Evolutionary conservation across 2,329 filamentous ascomycete species (phyloP), one percentile per base, ranked within the genome.

Genomic region (Fusarium stilboides): DNA sequence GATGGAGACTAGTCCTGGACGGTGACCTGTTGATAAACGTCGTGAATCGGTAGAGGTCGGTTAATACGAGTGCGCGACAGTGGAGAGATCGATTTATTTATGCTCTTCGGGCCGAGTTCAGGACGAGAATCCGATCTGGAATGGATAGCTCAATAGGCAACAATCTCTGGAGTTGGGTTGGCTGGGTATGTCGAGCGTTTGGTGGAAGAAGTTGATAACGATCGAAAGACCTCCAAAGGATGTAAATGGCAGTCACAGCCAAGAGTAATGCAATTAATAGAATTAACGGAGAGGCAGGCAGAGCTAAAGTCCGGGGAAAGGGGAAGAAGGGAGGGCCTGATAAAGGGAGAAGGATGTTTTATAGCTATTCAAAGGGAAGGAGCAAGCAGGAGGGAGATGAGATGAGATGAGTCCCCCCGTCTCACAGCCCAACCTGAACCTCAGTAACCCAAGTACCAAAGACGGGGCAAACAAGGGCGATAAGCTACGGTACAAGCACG

Each of bases 391-490:
- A 68, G 62, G 40, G 42, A 44, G 52, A 45, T 54, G 57, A 70
- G 67, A 57, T 59, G 49, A 68, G 46, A 62, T 70, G 54, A 64
- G 52, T 60, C n/a, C 43, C 53, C 53, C 60, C 47, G 50, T 64
- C 62, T 69, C 64, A 71, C 60, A 59, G 55, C 45, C 53, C 60
- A 59, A 44, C 52, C 45, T 37, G 52, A 43, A 40, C 61, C 61
- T 57, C 56, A 52, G 51, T 49, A 66, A 57, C 43, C 39, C 22
- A 52, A 47, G 46, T 53, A 37, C 46, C 54, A 63, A 63, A 56
- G 55, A 69, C 36, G 55, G 66, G 66, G 62, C 70, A 72, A 64
- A 55, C 70, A 71, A 67, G 63, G 56, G 64, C 58, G 51, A 69
- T 44, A 59, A 64, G 22, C 36, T 40, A 37, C 49, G 47, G 64